Base-by-base conservation (phyloP, 2,329 filamentous ascomycete species). In the Cercospora canescens region DNA sequence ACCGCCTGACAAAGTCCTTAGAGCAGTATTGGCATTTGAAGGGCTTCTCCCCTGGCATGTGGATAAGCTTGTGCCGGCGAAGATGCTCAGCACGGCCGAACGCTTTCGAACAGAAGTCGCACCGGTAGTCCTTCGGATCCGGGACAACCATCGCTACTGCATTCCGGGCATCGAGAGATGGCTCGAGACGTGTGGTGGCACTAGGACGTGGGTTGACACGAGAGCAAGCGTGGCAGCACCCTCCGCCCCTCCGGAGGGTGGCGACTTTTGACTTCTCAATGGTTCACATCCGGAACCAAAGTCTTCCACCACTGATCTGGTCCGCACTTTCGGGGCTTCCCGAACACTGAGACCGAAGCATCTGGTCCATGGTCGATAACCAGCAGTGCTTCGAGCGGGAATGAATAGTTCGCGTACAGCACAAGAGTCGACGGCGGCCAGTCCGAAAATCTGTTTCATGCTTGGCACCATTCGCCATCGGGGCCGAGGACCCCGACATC, bases 71-170 rank as follows among this genome's bases (percentile, higher is more conserved):
- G 62, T 75, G 73, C 6, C 73, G 70, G 28, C 69, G 67, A 48
- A 72, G 62, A 50, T 75, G 73, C 58, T 74, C 73, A 11, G 70
- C 64, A 6, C 72, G 66, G 41, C 70, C 71, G 60, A 74, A 74
- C 16, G 63, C 61, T 45, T 71, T 70, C 14, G 64, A 55, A 41
- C 72, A 73, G 18, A 63, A 39, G 11, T 66, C 55, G 50, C 72
- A 73, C 34, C 65, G 64, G 28, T 67, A 67, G n/a, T 65, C 60
- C 28, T 62, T 69, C 14, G 34, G 18, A 8, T 60, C 56, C 54
- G 59, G 54, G 11, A 63, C 18, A 14, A 28, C 39, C 62, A 64
- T 64, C 30, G 56, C 21, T 52, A 35, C 32, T 57, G 56, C 56
- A 11, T 59, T 35, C 35, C 32, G 18, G n/a, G 56, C 56, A 59